Base-by-base conservation (phyloP, 345 rosid genomes). In the Citrus unshiu region DNA sequence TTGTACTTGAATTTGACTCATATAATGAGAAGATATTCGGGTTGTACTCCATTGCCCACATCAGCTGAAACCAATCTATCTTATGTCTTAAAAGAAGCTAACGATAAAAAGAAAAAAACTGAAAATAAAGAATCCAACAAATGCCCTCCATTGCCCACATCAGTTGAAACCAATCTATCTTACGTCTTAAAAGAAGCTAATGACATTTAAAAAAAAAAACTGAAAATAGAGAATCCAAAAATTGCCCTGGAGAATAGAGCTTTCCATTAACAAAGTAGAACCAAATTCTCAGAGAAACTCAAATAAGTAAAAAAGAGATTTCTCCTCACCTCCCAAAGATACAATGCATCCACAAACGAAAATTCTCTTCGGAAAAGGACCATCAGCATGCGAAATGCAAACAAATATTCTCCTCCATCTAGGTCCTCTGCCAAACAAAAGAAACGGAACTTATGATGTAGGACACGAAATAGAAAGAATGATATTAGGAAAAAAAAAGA, bases 21-120 rank as follows among this genome's bases (percentile, higher is more conserved):
- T 89, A 93, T 57, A 77, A 51, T 74, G 89, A 87, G 83, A 89
- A 96, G 82, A 90, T 88, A 68, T 85, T 89, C 49, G 99, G 99
- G 83, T 93, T 93, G 83, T 96, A 96, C 86, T 96, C 98, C 98
- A 96, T 92, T 8, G 93, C 98, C 97, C 97, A 96, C 90, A 94
- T 94, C 84, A 96, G 87, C 95, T 94, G 93, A 78, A 87, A 90
- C 70, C 83, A 80, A 73, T 63, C 84, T 78, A 78, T 79, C 70
- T 77, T 60, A 82, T 32, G 75, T 84, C 81, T 84, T 80, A 64
- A 76, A 68, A 77, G 77, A 64, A 72, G 57, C 72, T 80, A 25
- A 66, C 57, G 25, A 32, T 16, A 71, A 56, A 35, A 35, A 35
- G 35, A 34, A 34, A 56, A 62, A 29, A 66, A 54, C 10, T 34